Conservation (phyloP, 371 early-diverging fungal species). For the Smittium mucronatum region DNA sequence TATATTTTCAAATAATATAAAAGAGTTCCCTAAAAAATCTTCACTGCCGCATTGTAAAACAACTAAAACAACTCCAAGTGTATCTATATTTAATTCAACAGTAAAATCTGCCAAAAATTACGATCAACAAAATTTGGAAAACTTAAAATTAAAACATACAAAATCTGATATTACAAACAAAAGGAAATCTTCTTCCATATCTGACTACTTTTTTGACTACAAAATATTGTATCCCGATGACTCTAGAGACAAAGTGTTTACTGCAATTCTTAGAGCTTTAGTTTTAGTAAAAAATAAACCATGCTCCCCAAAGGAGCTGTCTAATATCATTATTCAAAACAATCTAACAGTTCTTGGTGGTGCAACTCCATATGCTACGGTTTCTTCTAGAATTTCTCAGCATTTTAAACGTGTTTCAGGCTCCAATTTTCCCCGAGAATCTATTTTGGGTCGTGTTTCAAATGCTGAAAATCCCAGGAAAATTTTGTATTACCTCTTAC, state of each 20-base stretch:
- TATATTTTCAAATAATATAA: no score
- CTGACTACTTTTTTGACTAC: not conserved
- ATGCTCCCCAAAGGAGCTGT: slow-evolving; percentile 65
- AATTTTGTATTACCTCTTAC: slow-evolving; percentile 57
- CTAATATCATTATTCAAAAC: slow-evolving; percentile 57
- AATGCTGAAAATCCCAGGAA: slow-evolving; percentile 61
- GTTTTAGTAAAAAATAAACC: slow-evolving; percentile 59
- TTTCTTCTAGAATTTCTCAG: slow-evolving; percentile 72
- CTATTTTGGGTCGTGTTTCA: slow-evolving; percentile 52
- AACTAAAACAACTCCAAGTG: no score
- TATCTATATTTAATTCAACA: no score
- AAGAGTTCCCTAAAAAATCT: no score
- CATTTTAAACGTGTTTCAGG: slow-evolving; percentile 59
- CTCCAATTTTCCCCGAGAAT: slow-evolving; percentile 56
- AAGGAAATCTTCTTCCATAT: not conserved
- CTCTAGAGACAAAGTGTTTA: slow-evolving; percentile 65
- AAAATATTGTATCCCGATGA: slow-evolving; percentile 51
- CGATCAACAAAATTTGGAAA: not conserved
- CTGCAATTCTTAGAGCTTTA: slow-evolving; percentile 64
- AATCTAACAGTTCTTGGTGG: slow-evolving; percentile 64
- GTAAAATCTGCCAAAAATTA: not conserved
- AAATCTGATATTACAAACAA: not conserved
- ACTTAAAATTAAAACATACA: not conserved
- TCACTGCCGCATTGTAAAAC: no score
- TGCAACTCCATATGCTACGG: slow-evolving; percentile 72